These are phyloP conservation scores for Filobasidium wieringae DNA, from an alignment of 768 basidiomycete species.

Conservation along the genomic window DNA sequence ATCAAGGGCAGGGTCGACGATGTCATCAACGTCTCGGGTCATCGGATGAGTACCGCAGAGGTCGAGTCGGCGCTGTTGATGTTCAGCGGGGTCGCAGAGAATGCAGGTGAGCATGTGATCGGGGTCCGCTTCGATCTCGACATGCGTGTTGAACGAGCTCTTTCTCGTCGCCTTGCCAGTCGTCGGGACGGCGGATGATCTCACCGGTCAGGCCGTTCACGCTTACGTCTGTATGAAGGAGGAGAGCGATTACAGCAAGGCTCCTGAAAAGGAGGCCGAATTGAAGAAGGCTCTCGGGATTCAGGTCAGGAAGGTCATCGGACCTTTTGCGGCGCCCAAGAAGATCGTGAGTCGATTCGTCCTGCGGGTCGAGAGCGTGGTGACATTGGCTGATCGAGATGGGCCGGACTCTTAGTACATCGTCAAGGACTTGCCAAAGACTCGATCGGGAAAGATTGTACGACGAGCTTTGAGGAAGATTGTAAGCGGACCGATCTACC, in stretches of 20 bases:
- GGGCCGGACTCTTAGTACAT: conserved; percentile 19
- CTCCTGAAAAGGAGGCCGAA: conserved; percentile 56
- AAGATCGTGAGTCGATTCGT: conserved; percentile 58
- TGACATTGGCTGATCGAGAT: background rate
- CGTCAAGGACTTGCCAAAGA: conserved; percentile 69
- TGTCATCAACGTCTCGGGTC: conserved; percentile 96
- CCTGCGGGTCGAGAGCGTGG: conserved; percentile 3
- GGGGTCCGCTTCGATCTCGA: too few species aligned
- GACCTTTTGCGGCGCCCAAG: conserved; percentile 95
- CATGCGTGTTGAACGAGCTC: background rate
- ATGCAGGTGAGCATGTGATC: conserved; percentile 44
- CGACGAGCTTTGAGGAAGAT: conserved; percentile 94
- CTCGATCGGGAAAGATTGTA: conserved; percentile 91
- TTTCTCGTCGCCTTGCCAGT: conserved; percentile 21
- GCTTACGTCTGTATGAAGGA: conserved; percentile 92
- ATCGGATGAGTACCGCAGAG: conserved; percentile 92
- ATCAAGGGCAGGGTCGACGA: conserved; percentile 96
- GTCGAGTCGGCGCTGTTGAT: conserved; percentile 93
- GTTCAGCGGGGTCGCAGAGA: conserved; percentile 91
- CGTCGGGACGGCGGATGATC: conserved; percentile 37
- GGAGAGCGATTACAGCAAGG: conserved; percentile 63
- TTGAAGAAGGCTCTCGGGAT: conserved; percentile 70
- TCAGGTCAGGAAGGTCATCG: conserved; percentile 94
- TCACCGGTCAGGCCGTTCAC: conserved; percentile 55
- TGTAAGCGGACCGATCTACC: conserved; percentile 55